Evolutionary conservation across 2,329 filamentous ascomycete species (phyloP), one percentile per base, ranked within the genome.

Genomic region (Talaromyces funiculosus): DNA sequence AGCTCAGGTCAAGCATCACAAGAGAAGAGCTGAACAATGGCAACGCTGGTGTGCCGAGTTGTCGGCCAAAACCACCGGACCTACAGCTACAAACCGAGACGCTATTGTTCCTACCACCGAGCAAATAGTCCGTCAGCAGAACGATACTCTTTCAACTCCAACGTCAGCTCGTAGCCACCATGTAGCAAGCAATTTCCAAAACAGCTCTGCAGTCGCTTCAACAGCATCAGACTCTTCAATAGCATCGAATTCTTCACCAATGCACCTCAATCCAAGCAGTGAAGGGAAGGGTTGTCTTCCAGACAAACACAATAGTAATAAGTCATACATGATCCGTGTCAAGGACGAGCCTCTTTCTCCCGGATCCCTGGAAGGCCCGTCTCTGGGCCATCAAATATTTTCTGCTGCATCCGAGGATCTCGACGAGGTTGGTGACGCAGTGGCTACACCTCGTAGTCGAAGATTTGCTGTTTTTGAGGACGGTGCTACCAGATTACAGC

Each of bases 361-460:
- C 40, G 74, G 72, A 59, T 70, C 72, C 29, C 10, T 68, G n/a
- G 64, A 55, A 12, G 58, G 55, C 12, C 56, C 59, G 53, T 58
- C 60, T 8, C 33, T 63, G 8, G 58, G 56, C 29, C 43, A 49
- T 22, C 64, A 61, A 22, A 51, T 60, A 51, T 64, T 62, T 49
- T 75, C 78, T 0, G 76, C 82, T 42, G 84, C 86, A 56, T 88
- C 84, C 58, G 77, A 88, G 55, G 86, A 89, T 67, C 75, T 88
- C 10, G 82, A 85, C 66, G 77, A 80, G 43, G 72, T 78, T 56
- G 80, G 78, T 7, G 71, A 70, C 33, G 63, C 58, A 43, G 69
- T 75, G 18, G 65, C 72, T 51, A 74, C 80, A 66, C 69, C 76
- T 56, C 84, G 78, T 12, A 76, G 73, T 61, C 64, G 63, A 16